Evolutionary conservation across 768 basidiomycete species (phyloP), one percentile per base, ranked within the genome.

Genomic region (Lentinula lateritia): DNA sequence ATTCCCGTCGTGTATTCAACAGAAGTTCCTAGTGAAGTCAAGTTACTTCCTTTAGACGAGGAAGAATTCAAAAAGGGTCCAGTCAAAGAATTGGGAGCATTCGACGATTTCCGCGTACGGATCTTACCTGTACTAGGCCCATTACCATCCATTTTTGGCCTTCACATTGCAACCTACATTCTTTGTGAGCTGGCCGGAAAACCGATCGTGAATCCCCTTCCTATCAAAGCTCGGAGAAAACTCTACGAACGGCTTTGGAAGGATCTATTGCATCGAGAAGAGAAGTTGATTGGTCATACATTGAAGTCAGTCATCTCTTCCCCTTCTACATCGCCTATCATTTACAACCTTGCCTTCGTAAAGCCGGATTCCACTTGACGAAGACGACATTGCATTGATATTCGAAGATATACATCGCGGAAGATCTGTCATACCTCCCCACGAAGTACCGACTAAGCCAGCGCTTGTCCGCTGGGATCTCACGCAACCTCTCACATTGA

Each of bases 1-100:
- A 90, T 91, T 59, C 90, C 92, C 6, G 94, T 95, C 10, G 93
- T 98, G 10, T 98, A 96, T 74, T 96, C 94, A 3, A 97, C 95
- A 10, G 97, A 98, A 72, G 90, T 93, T 7, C 94, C 94, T 0
- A 82, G 89, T 2, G 89, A 95, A 62, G 85, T 98, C 58, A 90
- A 90, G 66, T 78, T 98, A 3, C 83, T 98, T 10, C 97, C 96
- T 2, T 79, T 98, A 0, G 84, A 92, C 0, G 93, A 97, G 61
- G 92, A 94, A 65, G 95, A 98, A 73, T 95, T 95, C 71, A 76
- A 88, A 66, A 93, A 90, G 71, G 97, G 96, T 3, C 76, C 86
- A 13, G 89, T 98, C 10, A 88, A 91, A 66, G 95, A 98, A 74
- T 81, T 98, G 6, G 86, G 90, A 16, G 88, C 89, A 6, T 90